phyloP scores from a whole-genome alignment of 306 rosid species.

The Biancaea sappan region DNA sequence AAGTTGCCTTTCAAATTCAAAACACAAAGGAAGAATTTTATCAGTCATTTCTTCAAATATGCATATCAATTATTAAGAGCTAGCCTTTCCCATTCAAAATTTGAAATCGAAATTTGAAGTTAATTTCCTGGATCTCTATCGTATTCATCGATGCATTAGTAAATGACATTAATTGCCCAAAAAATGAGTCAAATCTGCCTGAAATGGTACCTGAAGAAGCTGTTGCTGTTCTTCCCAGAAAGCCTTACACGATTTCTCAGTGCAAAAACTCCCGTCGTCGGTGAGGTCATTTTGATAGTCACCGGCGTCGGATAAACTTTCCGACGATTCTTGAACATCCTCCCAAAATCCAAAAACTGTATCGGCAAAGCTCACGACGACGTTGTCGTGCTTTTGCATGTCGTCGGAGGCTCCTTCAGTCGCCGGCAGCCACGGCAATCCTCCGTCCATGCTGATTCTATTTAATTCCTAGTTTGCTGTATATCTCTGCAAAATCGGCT shows the following conservation, averaged over 20 bases:
- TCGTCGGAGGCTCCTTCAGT: constrained; percentile 37
- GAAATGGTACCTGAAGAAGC: constrained; percentile 56
- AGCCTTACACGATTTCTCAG: constrained; percentile 40
- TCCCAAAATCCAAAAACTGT: constrained; percentile 64
- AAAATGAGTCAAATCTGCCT: neutral
- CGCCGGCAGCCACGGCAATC: neutral
- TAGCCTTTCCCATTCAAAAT: too few species aligned
- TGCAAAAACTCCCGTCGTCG: constrained; percentile 26
- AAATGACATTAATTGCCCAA: neutral
- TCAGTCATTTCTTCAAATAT: neutral
- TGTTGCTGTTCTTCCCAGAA: constrained; percentile 73
- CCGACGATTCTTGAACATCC: constrained; percentile 37
- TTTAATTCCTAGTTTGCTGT: neutral
- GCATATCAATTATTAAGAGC: neutral
- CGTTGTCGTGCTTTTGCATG: neutral
- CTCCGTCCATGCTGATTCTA: constrained; percentile 36
- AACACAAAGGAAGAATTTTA: too few species aligned
- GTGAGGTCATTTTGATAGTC: neutral
- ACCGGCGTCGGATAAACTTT: constrained; percentile 45
- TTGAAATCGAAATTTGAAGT: neutral
- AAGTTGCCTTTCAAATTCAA: constrained; percentile 48
- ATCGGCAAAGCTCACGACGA: constrained; percentile 45
- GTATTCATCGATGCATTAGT: neutral
- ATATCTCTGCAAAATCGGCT: too few species aligned
- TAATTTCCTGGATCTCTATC: neutral